Evolutionary conservation across 805 yeast species (phyloP).

Genomic region (Sugiyamaella americana): DNA sequence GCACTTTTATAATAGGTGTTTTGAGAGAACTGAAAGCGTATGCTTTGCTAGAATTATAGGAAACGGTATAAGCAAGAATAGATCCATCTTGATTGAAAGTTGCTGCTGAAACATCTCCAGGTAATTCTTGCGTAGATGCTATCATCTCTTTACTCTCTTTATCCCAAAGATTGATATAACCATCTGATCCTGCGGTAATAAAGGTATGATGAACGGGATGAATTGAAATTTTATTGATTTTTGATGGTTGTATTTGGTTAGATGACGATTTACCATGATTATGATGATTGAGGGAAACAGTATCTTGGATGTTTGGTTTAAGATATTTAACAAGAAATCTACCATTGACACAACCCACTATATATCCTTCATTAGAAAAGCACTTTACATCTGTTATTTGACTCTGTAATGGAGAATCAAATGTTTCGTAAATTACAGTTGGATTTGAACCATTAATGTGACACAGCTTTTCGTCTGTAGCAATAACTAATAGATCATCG

Average conservation of each 20-base stretch:
- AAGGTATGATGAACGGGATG: conserved; percentile 90
- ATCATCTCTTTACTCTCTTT: conserved; percentile 88
- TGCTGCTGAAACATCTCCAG: conserved; percentile 66
- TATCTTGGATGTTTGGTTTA: conserved; percentile 80
- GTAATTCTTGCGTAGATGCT: conserved; percentile 79
- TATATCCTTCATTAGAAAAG: conserved; percentile 85
- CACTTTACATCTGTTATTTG: conserved; percentile 82
- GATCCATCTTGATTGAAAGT: conserved; percentile 79
- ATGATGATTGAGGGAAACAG: conserved; percentile 89
- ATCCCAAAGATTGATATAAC: conserved; percentile 93
- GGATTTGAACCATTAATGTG: conserved; percentile 77
- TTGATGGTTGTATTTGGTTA: conserved; percentile 56
- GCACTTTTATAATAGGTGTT: neutral
- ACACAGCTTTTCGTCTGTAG: conserved; percentile 86
- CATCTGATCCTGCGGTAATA: conserved; percentile 92
- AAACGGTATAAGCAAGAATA: conserved; percentile 82
- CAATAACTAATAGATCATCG: conserved; percentile 81
- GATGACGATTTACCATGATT: conserved; percentile 62
- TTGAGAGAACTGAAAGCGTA: conserved; percentile 53
- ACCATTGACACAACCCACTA: conserved; percentile 90
- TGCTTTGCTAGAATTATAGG: conserved; percentile 90
- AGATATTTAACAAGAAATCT: conserved; percentile 91
- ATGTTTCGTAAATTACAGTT: conserved; percentile 65
- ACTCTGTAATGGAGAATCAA: conserved; percentile 75
- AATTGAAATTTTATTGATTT: conserved; percentile 75